A percentile compares a stretch with the other conserved stretches of the same genome.
These are phyloP conservation scores for Dioscorea alata DNA, from an alignment of 106 monocot genomes.

Conservation along the genomic window DNA sequence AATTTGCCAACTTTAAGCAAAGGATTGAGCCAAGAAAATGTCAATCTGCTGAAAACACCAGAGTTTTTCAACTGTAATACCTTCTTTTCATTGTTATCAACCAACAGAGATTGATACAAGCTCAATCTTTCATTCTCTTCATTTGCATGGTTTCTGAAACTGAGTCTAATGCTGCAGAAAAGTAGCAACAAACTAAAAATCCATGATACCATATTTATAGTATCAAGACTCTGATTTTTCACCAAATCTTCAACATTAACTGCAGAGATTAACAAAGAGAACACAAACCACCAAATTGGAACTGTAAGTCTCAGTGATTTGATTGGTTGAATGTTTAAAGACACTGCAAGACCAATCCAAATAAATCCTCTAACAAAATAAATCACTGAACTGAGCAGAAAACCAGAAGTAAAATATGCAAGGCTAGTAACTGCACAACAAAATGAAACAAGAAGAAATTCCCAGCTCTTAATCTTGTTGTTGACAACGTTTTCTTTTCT, in stretches of 20 bases:
- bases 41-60: slow-evolving; percentile 46
- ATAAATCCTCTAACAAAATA: slow-evolving; percentile 26
- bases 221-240: slow-evolving; percentile 5
- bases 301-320: slow-evolving; percentile 9
- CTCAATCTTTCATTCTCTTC: not conserved
- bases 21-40: slow-evolving; percentile 80
- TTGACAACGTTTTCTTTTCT: slow-evolving; percentile 1
- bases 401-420: slow-evolving; percentile 12
- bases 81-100: slow-evolving; percentile 5
- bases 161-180: slow-evolving; percentile 19
- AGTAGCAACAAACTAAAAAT: slow-evolving; percentile 34
- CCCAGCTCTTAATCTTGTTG: slow-evolving; percentile 21
- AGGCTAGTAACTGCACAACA: slow-evolving; percentile 20
- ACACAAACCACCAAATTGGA: slow-evolving; percentile 34
- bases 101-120: slow-evolving; percentile 37
- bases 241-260: slow-evolving; percentile 22
- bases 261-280: slow-evolving; percentile 31
- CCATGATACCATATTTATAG: slow-evolving; percentile 42
- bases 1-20: slow-evolving; percentile 46
- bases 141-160: not conserved
- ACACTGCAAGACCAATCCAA: slow-evolving; percentile 36
- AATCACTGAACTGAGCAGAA: not conserved
- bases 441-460: slow-evolving; percentile 18
- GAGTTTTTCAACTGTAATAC: slow-evolving; percentile 15
- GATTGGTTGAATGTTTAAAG: slow-evolving; percentile 22